Base-by-base conservation (phyloP, 129 eudicot species). In the Flaveria bidentis region DNA sequence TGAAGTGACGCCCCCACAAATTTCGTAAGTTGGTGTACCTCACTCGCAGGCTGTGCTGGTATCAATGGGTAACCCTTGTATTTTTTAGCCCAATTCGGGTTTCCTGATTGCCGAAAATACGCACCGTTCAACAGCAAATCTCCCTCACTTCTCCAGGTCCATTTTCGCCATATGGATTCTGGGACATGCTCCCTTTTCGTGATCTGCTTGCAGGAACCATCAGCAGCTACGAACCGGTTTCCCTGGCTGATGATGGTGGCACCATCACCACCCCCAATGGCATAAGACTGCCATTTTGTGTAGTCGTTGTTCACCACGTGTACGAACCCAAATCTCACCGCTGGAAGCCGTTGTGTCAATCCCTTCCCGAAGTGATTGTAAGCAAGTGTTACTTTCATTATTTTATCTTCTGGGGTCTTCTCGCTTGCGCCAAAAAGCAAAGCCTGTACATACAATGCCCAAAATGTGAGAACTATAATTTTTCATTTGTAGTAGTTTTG, bases 231-330 rank as follows among this genome's bases (percentile, higher is more conserved):
- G 79, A 69, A 87, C 18, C 82, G 74, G 78, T 87, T 87, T 16
- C 91, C 91, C 30, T 87, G 91, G 76, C 91, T 87, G 16, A 84
- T 87, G 66, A 76, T 87, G 22, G 91, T 87, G 58, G 88, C 77
- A 0, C 79, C 45, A 28, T 74, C 76, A 44, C 76, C 84, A 23
- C 88, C 86, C 18, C 88, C 86, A 14, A 84, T 84, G 56, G 88
- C 88, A 15, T 87, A 87, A 66, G 81, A 84, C 13, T 78, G 22
- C 86, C 86, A 81, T 71, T 79, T 78, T 1, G 85, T 84, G 78
- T 87, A 84, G 73, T 84, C 87, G 13, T 86, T 86, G 82, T 86
- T 83, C 5, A 86, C 85, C 26, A 86, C 73, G 33, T 86, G 87
- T 26, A 73, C 81, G 20, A 79, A 83, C 25, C 87, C 87, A 28